phyloP scores from a whole-genome alignment of 495 filamentous ascomycete species.

The Thozetella sp. region DNA sequence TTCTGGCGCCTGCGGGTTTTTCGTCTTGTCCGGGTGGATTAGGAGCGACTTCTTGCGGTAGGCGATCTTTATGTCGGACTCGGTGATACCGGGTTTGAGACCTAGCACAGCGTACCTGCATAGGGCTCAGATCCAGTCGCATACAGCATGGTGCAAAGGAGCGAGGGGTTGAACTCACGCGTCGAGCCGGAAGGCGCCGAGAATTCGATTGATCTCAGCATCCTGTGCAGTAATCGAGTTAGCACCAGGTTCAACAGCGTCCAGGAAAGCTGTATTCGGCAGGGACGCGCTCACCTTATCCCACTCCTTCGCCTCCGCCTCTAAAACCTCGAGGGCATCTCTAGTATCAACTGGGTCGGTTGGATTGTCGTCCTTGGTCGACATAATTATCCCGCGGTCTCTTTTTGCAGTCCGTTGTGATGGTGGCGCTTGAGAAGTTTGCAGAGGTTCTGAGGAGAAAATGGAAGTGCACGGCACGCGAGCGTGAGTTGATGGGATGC shows the following conservation, averaged over 20 bases:
- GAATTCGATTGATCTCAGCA: constrained; percentile 93
- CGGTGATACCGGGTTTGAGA: constrained; percentile 91
- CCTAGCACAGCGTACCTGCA: constrained; percentile 89
- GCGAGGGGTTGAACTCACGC: constrained; percentile 58
- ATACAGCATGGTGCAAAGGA: constrained; percentile 4
- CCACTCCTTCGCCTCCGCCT: constrained; percentile 87
- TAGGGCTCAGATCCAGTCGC: constrained; percentile 9
- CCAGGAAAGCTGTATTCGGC: not conserved
- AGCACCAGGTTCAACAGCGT: not conserved
- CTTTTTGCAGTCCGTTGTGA: constrained; percentile 14
- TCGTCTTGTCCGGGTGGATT: constrained; percentile 98
- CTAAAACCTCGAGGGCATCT: constrained; percentile 82
- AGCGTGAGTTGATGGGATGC: not conserved
- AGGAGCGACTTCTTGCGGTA: constrained; percentile 97
- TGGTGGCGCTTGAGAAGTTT: not conserved
- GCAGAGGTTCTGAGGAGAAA: no score
- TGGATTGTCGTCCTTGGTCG: constrained; percentile 20
- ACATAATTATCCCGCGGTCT: not conserved
- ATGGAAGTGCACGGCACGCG: no score
- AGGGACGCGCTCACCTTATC: constrained; percentile 61
- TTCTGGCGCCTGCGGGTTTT: constrained; percentile 87
- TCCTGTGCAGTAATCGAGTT: constrained; percentile 56
- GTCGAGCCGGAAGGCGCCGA: constrained; percentile 87
- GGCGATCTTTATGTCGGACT: constrained; percentile 90
- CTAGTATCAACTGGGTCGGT: constrained; percentile 25